Conservation (phyloP, 176 grass and related monocot genomes). For the Zea mays region Zm-B73-REFERENCE-NAM-5.0 NC_050103.1:175191001-175191500, state of each 20-base stretch:
- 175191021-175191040: conserved; percentile 39
- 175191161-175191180: conserved; percentile 67
- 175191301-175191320: conserved; percentile 58
- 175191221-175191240: conserved; percentile 27
- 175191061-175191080: conserved; percentile 34
- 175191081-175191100: conserved; percentile 31
- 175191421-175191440: conserved; percentile 36
- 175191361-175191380: conserved; percentile 88
- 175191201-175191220: conserved; percentile 42
- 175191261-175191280: conserved; percentile 45
- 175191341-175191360: conserved; percentile 72
- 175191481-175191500: conserved; percentile 28
- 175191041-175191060: conserved; percentile 31
- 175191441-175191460: conserved; percentile 51
- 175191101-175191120: conserved; percentile 27
- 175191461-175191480: conserved; percentile 42
- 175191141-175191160: conserved; percentile 72
- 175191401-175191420: conserved; percentile 47
- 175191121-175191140: conserved; percentile 30
- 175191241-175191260: conserved; percentile 35
- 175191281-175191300: conserved; percentile 32
- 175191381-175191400: conserved; percentile 56
- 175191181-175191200: conserved; percentile 43
- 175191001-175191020: conserved; percentile 45
- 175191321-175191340: conserved; percentile 78